Evolutionary conservation across 164 flowering plant species (phyloP), one percentile per base, ranked within the genome.

Genomic region (Kingdonia uniflora): DNA sequence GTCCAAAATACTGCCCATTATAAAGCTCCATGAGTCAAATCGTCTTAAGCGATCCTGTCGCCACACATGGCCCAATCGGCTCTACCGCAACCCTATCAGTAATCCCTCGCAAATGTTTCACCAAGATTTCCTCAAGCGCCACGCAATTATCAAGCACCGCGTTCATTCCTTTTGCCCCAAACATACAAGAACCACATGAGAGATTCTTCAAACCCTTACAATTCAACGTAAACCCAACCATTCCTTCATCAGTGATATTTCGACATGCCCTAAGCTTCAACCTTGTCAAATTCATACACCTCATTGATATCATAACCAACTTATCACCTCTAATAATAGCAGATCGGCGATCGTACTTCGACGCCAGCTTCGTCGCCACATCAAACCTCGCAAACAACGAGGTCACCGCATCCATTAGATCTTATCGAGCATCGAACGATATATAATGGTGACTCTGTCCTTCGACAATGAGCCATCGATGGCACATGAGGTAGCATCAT

Each of bases 211-310:
- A 54, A n/a, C 54, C 63, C 58, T 54, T 68, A 47, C 85, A 78
- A 49, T 85, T 77, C 33, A 53, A 39, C 1, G 84, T 80, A 39
- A 88, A 73, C 6, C 51, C 65, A 1, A 62, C 67, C 61, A 88
- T 72, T 1, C 95, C 96, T 2, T 45, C 19, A 26, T 81, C 87
- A 12, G 91, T 74, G 54, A 85, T 43, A 20, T 85, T 80, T 3
- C 91, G 74, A 65, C 96, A 83, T 1, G 82, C 84, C 0, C 91
- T 75, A 22, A 88, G 80, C 80, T 83, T 85, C 50, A 88, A 69
- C 44, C 95, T 75, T n/a, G 72, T 64, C 49, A 88, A 77, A 37
- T 73, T 78, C 19, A 15, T 61, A 70, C 88, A 85, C 6, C 70
- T 79, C 11, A 68, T 39, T 14, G 95, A 81, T 60, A 88, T 73